These are phyloP conservation scores for Stylosanthes scabra DNA, from an alignment of 331 rosid genomes.

Conservation along the genomic window DNA sequence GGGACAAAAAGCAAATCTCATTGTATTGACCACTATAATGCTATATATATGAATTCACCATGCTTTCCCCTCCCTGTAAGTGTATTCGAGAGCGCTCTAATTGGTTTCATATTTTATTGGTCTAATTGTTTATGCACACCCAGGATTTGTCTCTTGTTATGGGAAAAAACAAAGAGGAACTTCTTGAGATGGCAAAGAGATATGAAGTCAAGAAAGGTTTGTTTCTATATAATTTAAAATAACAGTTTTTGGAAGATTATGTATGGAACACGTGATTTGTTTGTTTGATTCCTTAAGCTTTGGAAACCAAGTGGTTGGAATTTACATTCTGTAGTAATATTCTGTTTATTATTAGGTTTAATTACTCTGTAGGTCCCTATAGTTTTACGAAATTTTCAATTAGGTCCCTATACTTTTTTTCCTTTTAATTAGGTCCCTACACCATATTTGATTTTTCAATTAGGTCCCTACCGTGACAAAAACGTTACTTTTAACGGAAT, in stretches of 20 bases:
- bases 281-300: conserved; percentile 18
- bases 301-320: conserved; percentile 6
- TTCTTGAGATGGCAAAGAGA: conserved; percentile 70
- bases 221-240: conserved; percentile 28
- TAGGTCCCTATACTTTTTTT: too few relatives aligned
- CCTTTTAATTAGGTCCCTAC: too few relatives aligned
- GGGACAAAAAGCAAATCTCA: conserved; percentile 78
- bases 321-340: background rate
- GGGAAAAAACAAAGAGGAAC: conserved; percentile 88
- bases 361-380: too few relatives aligned
- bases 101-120: conserved; percentile 19
- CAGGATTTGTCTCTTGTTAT: conserved; percentile 83
- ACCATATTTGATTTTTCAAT: too few relatives aligned
- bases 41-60: conserved; percentile 76
- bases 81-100: conserved; percentile 13
- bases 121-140: conserved; percentile 44
- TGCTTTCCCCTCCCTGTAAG: conserved; percentile 90
- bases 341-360: too few relatives aligned
- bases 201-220: conserved; percentile 66
- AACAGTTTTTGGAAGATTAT: conserved; percentile 2
- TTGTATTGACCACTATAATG: conserved; percentile 81
- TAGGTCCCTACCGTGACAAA: too few relatives aligned
- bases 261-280: conserved; percentile 6
- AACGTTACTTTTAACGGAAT: too few relatives aligned
- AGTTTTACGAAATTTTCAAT: too few relatives aligned